phyloP scores from a whole-genome alignment of 352 stramenopile genomes.

The Blastocystis sp. region DNA sequence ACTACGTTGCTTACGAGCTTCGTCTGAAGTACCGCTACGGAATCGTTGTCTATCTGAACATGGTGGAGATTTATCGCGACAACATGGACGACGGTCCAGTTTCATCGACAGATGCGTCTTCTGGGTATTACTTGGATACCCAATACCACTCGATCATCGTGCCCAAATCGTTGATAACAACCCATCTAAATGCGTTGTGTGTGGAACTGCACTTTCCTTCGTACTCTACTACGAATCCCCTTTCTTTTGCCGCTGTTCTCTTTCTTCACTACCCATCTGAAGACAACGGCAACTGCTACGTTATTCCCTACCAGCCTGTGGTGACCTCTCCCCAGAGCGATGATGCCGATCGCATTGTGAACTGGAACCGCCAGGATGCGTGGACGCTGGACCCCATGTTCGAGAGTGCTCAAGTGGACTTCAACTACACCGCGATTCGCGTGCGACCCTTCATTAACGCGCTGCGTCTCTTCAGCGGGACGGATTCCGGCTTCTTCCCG shows the following conservation, averaged over 20 bases:
- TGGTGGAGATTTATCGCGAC: slow-evolving; percentile 26
- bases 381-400: not conserved
- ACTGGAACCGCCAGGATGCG: not conserved
- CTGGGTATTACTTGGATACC: not conserved
- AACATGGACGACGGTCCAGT: not conserved
- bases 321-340: not conserved
- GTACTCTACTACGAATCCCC: not conserved
- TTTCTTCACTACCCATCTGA: not conserved
- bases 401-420: not conserved
- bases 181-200: not conserved
- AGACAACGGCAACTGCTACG: not conserved
- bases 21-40: slow-evolving; percentile 6
- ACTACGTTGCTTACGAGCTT: not conserved
- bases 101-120: not conserved
- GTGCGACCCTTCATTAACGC: not conserved
- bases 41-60: slow-evolving; percentile 39
- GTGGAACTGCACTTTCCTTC: not conserved
- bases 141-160: not conserved
- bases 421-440: not conserved
- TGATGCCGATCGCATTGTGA: not conserved
- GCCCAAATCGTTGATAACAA: not conserved
- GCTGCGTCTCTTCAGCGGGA: not conserved
- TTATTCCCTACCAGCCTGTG: not conserved
- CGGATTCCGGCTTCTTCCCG: not conserved
- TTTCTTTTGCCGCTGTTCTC: not conserved